Evolutionary conservation across 2,329 filamentous ascomycete genomes (phyloP).

Genomic region (Thermothelomyces thermophilus): DNA sequence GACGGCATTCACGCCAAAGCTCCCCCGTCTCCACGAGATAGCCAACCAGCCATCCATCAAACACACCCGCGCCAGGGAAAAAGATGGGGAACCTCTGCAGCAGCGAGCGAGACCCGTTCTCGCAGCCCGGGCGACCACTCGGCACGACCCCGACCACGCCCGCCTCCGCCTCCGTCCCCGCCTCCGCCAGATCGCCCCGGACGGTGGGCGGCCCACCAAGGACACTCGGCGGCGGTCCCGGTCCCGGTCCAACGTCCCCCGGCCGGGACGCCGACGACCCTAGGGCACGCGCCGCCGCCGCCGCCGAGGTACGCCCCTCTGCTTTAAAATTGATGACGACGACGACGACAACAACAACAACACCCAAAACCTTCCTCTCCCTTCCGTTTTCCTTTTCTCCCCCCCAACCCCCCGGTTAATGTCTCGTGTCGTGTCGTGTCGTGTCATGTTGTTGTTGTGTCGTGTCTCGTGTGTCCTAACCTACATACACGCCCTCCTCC

Average conservation of each 20-base stretch:
- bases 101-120: conserved; percentile 64
- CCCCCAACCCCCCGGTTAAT: background rate
- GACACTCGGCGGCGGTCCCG: conserved; percentile 50
- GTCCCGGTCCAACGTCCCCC: background rate
- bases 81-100: conserved; percentile 85
- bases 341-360: background rate
- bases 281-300: conserved; percentile 65
- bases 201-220: conserved; percentile 52
- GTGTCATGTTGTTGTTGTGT: too few relatives aligned
- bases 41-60: background rate
- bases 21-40: too few relatives aligned
- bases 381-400: background rate
- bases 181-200: conserved; percentile 27
- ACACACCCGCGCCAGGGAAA: conserved; percentile 33
- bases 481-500: too few relatives aligned
- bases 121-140: conserved; percentile 65
- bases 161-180: conserved; percentile 46
- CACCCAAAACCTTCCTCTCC: too few relatives aligned
- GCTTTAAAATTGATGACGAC: too few relatives aligned
- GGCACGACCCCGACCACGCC: conserved; percentile 48
- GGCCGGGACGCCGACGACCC: conserved; percentile 48
- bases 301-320: conserved; percentile 64
- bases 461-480: too few relatives aligned
- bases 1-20: too few relatives aligned
- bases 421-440: too few relatives aligned